A percentile compares a stretch with the other conserved stretches of the same genome.
phyloP scores from a whole-genome alignment of 2,329 filamentous ascomycete species.

The Colletotrichum chlorophyti region DNA sequence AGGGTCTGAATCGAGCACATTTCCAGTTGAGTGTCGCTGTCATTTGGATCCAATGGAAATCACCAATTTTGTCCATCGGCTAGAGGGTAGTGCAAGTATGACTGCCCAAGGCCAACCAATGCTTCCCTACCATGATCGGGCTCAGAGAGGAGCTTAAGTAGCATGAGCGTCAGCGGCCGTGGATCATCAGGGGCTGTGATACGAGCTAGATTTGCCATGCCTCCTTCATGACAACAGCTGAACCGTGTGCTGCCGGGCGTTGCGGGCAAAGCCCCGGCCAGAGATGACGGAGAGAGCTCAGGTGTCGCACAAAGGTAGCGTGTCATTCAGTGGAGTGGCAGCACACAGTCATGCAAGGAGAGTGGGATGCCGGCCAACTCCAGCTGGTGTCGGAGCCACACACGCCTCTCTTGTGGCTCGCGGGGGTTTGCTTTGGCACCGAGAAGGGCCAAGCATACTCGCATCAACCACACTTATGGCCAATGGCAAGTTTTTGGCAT shows the following conservation, averaged over 20 bases:
- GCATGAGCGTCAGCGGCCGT: not conserved
- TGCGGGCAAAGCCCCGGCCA: not conserved
- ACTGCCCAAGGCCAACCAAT: too few species aligned
- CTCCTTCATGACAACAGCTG: slow-evolving; percentile 9
- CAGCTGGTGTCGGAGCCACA: not conserved
- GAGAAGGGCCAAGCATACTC: too few species aligned
- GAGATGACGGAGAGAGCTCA: not conserved
- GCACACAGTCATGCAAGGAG: slow-evolving; percentile 3
- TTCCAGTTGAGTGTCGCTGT: too few species aligned
- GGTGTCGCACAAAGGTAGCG: not conserved
- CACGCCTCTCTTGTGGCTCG: not conserved
- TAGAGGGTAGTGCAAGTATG: too few species aligned
- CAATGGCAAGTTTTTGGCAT: too few species aligned
- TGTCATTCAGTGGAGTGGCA: not conserved
- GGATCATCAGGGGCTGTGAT: not conserved
- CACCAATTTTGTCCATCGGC: too few species aligned
- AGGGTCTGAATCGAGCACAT: not conserved
- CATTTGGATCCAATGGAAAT: not conserved
- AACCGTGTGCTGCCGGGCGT: slow-evolving; percentile 16
- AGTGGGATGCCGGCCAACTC: slow-evolving; percentile 16
- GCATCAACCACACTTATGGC: too few species aligned
- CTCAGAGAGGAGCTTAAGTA: too few species aligned
- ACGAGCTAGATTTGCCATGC: not conserved
- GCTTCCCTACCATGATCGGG: too few species aligned
- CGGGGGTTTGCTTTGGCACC: too few species aligned